phyloP scores from a whole-genome alignment of 306 rosid genomes.

The Alnus glutinosa region DNA sequence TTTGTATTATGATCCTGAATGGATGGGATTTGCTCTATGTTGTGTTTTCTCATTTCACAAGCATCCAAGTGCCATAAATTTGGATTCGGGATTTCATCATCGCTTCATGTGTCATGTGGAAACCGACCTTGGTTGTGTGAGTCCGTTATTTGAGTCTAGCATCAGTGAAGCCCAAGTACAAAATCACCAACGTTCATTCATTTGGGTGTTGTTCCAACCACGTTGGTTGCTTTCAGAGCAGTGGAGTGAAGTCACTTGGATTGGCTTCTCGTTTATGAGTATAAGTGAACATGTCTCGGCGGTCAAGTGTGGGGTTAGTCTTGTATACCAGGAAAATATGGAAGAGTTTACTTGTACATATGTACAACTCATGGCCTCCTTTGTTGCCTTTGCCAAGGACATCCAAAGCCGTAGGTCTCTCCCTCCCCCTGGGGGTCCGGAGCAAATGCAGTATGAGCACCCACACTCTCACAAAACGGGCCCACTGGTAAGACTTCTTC shows the following conservation, averaged over 20 bases:
- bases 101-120: not conserved
- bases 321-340: not conserved
- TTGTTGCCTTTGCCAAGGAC: not conserved
- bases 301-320: not conserved
- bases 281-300: not conserved
- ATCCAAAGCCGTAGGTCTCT: not conserved
- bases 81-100: not conserved
- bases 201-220: not conserved
- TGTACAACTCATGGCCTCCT: not conserved
- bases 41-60: not conserved
- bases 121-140: too few relatives aligned
- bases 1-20: not conserved
- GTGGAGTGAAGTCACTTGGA: not conserved
- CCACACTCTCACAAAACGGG: too few relatives aligned
- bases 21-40: not conserved
- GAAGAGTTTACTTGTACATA: not conserved
- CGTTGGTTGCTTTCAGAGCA: not conserved
- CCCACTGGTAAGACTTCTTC: too few relatives aligned
- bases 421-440: not conserved
- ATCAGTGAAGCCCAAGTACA: not conserved
- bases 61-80: not conserved
- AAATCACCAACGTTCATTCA: not conserved
- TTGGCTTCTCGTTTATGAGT: not conserved
- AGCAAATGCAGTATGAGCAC: not conserved
- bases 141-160: not conserved